Evolutionary conservation across 345 rosid species (phyloP).

Genomic region (Heritiera littoralis): DNA sequence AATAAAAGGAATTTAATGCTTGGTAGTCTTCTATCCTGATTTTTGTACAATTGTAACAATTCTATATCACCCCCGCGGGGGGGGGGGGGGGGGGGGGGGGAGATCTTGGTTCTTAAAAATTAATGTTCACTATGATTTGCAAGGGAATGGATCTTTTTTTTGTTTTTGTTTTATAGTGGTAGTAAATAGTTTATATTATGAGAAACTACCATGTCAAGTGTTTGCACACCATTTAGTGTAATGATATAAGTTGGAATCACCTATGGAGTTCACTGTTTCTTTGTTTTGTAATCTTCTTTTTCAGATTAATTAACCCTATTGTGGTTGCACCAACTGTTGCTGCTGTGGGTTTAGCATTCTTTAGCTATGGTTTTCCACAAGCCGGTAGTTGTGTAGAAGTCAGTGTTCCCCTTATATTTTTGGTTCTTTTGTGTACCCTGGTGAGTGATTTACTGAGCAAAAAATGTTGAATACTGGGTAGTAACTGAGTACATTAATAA

Average conservation of each 20-base stretch:
- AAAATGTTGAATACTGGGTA: not conserved
- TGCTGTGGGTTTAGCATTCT: slow-evolving; percentile 90
- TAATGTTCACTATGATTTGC: not conserved
- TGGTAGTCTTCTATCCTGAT: not conserved
- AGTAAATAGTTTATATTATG: slow-evolving; percentile 1
- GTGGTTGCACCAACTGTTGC: slow-evolving; percentile 91
- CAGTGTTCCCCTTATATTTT: slow-evolving; percentile 66
- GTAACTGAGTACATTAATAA: not conserved
- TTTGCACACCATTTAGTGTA: slow-evolving; percentile 6
- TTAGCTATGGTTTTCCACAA: slow-evolving; percentile 89
- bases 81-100: no score
- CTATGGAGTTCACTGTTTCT: slow-evolving; percentile 9
- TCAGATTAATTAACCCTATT: slow-evolving; percentile 87
- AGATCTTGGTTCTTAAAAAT: slow-evolving; percentile 11
- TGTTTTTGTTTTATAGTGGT: not conserved
- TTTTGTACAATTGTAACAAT: slow-evolving; percentile 5
- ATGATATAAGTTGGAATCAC: slow-evolving; percentile 1
- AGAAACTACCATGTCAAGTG: slow-evolving; percentile 5
- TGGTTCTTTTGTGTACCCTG: slow-evolving; percentile 86
- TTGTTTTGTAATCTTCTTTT: slow-evolving; percentile 11
- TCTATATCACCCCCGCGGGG: not conserved
- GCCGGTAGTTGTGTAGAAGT: slow-evolving; percentile 95
- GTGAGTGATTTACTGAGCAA: slow-evolving; percentile 46
- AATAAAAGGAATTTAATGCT: not conserved
- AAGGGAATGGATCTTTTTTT: not conserved